Conservation (phyloP, 2,329 filamentous ascomycete genomes). For the Pleomassaria siparia region DNA sequence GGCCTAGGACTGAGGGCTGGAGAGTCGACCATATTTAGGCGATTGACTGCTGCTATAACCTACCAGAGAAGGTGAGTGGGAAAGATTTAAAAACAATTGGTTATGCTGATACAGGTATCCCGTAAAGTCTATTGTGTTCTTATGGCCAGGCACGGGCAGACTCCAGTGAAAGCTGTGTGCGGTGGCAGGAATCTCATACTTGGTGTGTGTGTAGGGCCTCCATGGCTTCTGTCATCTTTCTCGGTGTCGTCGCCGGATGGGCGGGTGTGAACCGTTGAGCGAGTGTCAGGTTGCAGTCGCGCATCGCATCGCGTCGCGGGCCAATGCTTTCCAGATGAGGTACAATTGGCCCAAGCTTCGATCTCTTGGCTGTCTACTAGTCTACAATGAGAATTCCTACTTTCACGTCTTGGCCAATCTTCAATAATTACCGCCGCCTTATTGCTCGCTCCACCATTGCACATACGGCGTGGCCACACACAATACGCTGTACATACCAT, state of each 20-base stretch:
- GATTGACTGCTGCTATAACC: background rate
- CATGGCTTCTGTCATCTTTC: background rate
- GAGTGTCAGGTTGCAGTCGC: background rate
- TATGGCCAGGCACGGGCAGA: background rate
- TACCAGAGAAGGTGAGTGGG: slow-evolving; percentile 1
- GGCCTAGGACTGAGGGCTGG: slow-evolving; percentile 9
- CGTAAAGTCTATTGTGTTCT: background rate
- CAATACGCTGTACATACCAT: background rate
- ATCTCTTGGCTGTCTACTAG: slow-evolving; percentile 1
- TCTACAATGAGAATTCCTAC: background rate
- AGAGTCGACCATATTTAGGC: slow-evolving; percentile 2
- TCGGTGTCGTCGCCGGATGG: background rate
- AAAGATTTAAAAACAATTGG: background rate
- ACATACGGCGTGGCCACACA: background rate
- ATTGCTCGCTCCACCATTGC: background rate
- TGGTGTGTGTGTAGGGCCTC: background rate
- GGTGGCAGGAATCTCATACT: background rate
- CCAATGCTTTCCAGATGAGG: background rate
- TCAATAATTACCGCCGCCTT: background rate
- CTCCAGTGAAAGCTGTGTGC: background rate
- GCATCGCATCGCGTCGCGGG: background rate
- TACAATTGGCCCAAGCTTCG: slow-evolving; percentile 1
- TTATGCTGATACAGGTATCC: background rate
- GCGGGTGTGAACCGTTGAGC: background rate
- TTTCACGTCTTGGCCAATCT: background rate